Conservation (phyloP, 163 green algal genomes). For the Scenedesmus sp. region DNA sequence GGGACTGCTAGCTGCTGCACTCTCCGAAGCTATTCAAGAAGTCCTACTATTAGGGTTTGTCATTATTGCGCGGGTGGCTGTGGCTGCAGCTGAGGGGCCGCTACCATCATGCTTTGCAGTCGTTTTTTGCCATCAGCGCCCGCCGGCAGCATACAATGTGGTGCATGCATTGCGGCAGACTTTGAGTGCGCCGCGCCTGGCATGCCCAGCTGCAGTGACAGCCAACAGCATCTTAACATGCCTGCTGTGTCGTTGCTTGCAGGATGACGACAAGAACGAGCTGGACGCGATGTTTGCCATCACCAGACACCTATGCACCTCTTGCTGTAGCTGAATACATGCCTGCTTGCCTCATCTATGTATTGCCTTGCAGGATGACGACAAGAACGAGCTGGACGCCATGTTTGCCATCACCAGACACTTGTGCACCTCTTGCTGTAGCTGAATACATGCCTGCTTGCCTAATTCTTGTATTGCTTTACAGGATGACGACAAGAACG, state of each 20-base stretch:
- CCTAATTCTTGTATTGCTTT: background rate
- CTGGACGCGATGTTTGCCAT: constrained; percentile 50
- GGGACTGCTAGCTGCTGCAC: too few species aligned
- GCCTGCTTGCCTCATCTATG: too few species aligned
- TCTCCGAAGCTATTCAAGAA: too few species aligned
- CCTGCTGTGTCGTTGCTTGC: too few species aligned
- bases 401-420: constrained; percentile 26
- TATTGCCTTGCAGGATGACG: constrained; percentile 23
- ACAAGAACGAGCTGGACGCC: constrained; percentile 49
- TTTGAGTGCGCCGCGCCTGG: too few species aligned
- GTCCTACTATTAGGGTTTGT: too few species aligned
- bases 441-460: background rate
- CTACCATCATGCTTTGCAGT: constrained; percentile 36
- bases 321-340: background rate
- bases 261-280: constrained; percentile 42
- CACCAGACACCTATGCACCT: too few species aligned
- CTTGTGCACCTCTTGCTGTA: background rate
- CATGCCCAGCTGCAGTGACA: too few species aligned
- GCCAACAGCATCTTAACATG: too few species aligned
- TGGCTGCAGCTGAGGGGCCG: background rate
- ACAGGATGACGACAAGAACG: constrained; percentile 41
- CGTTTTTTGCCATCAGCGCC: constrained; percentile 51
- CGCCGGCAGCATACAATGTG: too few species aligned
- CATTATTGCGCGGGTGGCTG: too few species aligned
- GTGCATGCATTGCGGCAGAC: too few species aligned